phyloP scores from a whole-genome alignment of 2,329 filamentous ascomycete species.

The Knoxdaviesia proteae region DNA sequence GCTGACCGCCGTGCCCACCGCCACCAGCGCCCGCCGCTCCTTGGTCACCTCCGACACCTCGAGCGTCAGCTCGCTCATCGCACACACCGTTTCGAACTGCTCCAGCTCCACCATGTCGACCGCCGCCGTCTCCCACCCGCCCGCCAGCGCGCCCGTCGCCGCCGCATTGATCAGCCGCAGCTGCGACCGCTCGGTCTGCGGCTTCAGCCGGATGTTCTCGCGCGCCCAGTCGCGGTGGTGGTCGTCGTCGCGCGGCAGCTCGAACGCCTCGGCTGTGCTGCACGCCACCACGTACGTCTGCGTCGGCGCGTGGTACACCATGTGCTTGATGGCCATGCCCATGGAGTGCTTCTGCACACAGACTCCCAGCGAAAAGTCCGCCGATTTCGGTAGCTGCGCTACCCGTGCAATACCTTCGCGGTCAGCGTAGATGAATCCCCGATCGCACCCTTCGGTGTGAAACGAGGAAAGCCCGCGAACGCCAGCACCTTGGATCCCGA shows the following conservation, averaged over 20 bases:
- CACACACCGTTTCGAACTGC: slow-evolving; percentile 55
- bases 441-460: slow-evolving; percentile 55
- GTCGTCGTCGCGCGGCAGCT: slow-evolving; percentile 70
- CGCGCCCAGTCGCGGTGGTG: slow-evolving; percentile 62
- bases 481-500: slow-evolving; percentile 48
- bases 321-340: slow-evolving; percentile 45
- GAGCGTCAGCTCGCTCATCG: slow-evolving; percentile 63
- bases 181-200: slow-evolving; percentile 48
- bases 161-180: slow-evolving; percentile 62
- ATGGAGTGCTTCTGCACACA: slow-evolving; percentile 52
- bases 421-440: slow-evolving; percentile 70
- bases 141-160: slow-evolving; percentile 43
- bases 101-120: slow-evolving; percentile 61
- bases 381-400: slow-evolving; percentile 43
- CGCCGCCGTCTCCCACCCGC: slow-evolving; percentile 43
- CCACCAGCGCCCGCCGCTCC: slow-evolving; percentile 62
- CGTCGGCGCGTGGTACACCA: slow-evolving; percentile 59
- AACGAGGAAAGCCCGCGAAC: slow-evolving; percentile 57
- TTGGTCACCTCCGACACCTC: slow-evolving; percentile 84
- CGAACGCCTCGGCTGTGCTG: slow-evolving; percentile 47
- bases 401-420: slow-evolving; percentile 51
- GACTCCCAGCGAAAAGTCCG: slow-evolving; percentile 57
- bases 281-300: slow-evolving; percentile 61
- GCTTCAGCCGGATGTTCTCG: slow-evolving; percentile 42
- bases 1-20: slow-evolving; percentile 68